Evolutionary conservation across 192 early-diverging fungal genomes (phyloP).

Genomic region (Entomortierella parvispora): DNA sequence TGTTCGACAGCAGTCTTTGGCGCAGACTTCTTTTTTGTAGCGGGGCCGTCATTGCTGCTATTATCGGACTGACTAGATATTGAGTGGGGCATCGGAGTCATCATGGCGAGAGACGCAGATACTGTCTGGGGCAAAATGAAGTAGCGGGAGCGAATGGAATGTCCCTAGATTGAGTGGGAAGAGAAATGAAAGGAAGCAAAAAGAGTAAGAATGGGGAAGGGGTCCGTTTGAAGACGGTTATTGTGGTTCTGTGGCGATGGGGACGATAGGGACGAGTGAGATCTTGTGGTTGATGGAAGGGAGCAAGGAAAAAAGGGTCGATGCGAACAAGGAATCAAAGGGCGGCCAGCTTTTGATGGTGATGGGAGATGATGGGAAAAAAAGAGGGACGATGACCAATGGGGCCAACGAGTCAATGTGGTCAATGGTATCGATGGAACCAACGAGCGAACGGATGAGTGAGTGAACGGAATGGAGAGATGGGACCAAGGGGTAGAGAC

Average conservation of each 20-base stretch:
- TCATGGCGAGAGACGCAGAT: conserved; percentile 2
- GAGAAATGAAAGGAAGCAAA: not conserved
- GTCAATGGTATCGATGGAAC: too few relatives aligned
- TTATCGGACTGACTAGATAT: not conserved
- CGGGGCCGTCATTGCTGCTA: not conserved
- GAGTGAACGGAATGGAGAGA: too few relatives aligned
- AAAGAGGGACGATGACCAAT: not conserved
- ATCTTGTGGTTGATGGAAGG: too few relatives aligned
- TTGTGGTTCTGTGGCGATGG: too few relatives aligned
- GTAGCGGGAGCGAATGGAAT: not conserved
- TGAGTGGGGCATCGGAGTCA: conserved; percentile 24
- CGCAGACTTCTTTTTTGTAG: not conserved
- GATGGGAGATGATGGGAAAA: not conserved
- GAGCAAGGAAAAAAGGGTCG: too few relatives aligned
- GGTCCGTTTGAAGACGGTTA: too few relatives aligned
- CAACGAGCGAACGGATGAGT: not conserved
- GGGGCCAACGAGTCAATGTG: too few relatives aligned
- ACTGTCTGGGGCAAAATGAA: not conserved
- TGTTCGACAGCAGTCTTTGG: conserved; percentile 5
- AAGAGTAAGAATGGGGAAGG: not conserved
- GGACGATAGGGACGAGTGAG: too few relatives aligned
- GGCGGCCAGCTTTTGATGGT: too few relatives aligned
- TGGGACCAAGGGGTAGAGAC: not conserved
- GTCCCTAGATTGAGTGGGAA: not conserved
- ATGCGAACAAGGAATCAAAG: too few relatives aligned